These are phyloP conservation scores for Cercospora berteroae DNA, from an alignment of 2,329 filamentous ascomycete species.

Conservation along the genomic window DNA sequence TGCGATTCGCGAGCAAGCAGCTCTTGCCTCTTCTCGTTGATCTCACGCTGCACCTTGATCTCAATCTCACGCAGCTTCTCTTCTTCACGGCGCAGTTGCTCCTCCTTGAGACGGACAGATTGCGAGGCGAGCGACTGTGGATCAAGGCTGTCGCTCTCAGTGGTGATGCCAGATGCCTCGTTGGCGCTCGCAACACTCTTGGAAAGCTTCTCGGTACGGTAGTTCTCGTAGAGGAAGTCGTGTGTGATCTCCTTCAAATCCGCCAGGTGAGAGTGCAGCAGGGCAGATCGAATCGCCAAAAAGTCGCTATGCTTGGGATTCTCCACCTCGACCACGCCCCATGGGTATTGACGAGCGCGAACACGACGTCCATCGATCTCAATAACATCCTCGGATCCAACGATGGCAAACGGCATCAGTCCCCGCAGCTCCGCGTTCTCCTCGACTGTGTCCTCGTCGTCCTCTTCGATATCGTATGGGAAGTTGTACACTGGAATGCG, in stretches of 20 bases:
- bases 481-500: constrained; percentile 99
- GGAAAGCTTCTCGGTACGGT: constrained; percentile 99
- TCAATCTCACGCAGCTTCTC: constrained; percentile 99
- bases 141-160: constrained; percentile 69
- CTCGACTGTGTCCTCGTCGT: constrained; percentile 98
- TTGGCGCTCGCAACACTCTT: constrained; percentile 78
- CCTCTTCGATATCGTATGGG: constrained; percentile 98
- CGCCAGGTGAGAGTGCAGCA: constrained; percentile 95
- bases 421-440: constrained; percentile 97
- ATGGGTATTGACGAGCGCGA: constrained; percentile 94
- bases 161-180: constrained; percentile 58
- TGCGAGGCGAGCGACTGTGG: constrained; percentile 95
- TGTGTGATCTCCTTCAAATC: constrained; percentile 99
- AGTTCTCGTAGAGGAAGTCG: constrained; percentile 99
- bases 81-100: constrained; percentile 97
- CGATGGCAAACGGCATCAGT: constrained; percentile 98
- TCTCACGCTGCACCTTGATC: constrained; percentile 98
- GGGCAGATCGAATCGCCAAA: constrained; percentile 90
- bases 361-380: constrained; percentile 92
- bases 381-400: constrained; percentile 91
- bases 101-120: constrained; percentile 98
- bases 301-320: constrained; percentile 99
- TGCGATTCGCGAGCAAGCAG: constrained; percentile 95
- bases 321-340: constrained; percentile 98
- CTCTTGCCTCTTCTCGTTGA: constrained; percentile 99